Base-by-base conservation (phyloP, 768 basidiomycete genomes). In the Podaxis rugospora region DNA sequence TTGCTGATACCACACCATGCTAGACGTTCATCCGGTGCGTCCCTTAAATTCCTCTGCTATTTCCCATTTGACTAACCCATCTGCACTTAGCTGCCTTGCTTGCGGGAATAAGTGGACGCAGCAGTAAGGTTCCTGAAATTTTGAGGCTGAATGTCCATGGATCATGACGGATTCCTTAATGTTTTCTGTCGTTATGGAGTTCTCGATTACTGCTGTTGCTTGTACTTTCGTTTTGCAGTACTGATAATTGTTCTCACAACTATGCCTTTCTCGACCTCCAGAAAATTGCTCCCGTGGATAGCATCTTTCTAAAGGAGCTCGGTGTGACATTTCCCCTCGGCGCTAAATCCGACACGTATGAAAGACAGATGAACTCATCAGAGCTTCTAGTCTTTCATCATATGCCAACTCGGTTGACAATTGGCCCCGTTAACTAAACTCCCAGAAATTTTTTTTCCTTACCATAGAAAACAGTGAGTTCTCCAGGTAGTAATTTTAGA, bases 41-140 rank as follows among this genome's bases (percentile, higher is more conserved):
- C 14, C 39, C 5, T 36, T 53, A 9, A 21, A 37, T 54, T 13
- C 47, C 21, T 13, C 21, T 27, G n/a, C 4, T 25, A 16, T 52
- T 36, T n/a, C 5, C 4, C 4, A 18, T 18, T 25, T 28, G 18
- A 27, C 28, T 46, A 18, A 32, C 16, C 10, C 28, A 52, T 42
- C 23, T 32, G 16, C 16, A 21, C 18, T 18, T 51, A 60, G 59
- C 10, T 60, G 59, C 21, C 16, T 53, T 23, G 21, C 11, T 16
- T 60, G 59, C 39, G 59, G 59, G 10, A 44, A 60, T 53, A 60
- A 60, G 52, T 60, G 59, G 59, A 44, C 51, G 2, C 27, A 35
- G 14, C 18, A 51, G 13, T 52, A 28, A 53, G 11, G 2, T 36
- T 18, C 51, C 14, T 18, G 28, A 32, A 32, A 44, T 21, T 16